Evolutionary conservation across 1,284 basidiomycete species (phyloP), one percentile per base, ranked within the genome.

Genomic region (Phellinidium pouzarii): DNA sequence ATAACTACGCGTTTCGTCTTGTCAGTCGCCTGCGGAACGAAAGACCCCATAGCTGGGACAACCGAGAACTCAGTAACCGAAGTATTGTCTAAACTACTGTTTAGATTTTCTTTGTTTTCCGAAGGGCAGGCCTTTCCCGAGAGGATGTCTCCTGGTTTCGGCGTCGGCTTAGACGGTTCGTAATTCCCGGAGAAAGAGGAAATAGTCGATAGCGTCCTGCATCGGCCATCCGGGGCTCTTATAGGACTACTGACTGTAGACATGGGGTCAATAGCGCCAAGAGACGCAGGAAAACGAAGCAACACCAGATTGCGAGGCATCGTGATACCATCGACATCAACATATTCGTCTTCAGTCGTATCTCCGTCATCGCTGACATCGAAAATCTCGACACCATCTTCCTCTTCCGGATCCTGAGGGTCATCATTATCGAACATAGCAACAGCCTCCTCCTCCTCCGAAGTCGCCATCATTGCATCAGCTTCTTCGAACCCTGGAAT

Each of bases 281-380:
- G 62, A 67, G 55, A 68, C 73, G 43, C 74, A 69, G 22, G 85
- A 82, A 81, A 76, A 56, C 69, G 77, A 69, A 87, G 86, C 31
- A 87, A 70, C 57, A 74, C 72, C 80, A 88, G 84, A 20, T 84
- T 83, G 53, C 78, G 80, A 14, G 82, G 78, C 54, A 87, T 88
- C 19, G 84, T 84, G 4, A 88, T 71, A 43, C 80, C 80, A 53
- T 80, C 77, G 4, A 78, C 76, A 50, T 84, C 84, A 17, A 88
- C 80, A 44, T 89, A 78, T 55, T 88, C 87, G 56, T 90, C 87
- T 62, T 90, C 87, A 0, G 84, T 87, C 4, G 82, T 84, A 46
- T 84, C 78, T 7, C 61, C 61, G 4, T 81, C 82, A 9, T 75
- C 76, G 44, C 63, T 65, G 56, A 62, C 62, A 36, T 64, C 65